Percentiles rank a stretch among this genome's conserved stretches.
These are phyloP conservation scores for Venustampulla echinocandica DNA, from an alignment of 495 filamentous ascomycete genomes.

Conservation along the genomic window DNA sequence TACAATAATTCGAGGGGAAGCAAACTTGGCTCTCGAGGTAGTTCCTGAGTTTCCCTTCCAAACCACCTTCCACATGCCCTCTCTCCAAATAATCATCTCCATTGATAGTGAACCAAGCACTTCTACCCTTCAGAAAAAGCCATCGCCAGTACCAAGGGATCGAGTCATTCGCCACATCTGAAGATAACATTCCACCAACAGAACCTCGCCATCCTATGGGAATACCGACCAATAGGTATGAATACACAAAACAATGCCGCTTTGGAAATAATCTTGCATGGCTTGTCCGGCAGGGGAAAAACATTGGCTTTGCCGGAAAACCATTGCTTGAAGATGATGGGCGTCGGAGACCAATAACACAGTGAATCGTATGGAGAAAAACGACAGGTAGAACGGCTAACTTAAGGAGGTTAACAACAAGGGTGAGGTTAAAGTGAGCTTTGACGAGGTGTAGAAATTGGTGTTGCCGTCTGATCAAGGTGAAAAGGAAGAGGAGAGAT, in stretches of 20 bases:
- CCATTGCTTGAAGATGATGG: not conserved
- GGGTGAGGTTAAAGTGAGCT: constrained; percentile 4
- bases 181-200: constrained; percentile 46
- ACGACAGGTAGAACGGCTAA: not conserved
- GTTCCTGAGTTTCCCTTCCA: constrained; percentile 48
- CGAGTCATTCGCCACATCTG: constrained; percentile 26
- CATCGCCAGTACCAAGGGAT: constrained; percentile 22
- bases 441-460: constrained; percentile 1
- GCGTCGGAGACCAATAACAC: not conserved
- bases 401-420: constrained; percentile 2
- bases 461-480: too few relatives aligned
- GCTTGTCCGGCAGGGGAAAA: constrained; percentile 53
- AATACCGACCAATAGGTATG: constrained; percentile 57
- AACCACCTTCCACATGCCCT: constrained; percentile 33
- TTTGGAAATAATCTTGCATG: constrained; percentile 54
- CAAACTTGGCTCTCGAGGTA: constrained; percentile 39
- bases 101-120: constrained; percentile 50
- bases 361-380: constrained; percentile 8
- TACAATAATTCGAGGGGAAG: not conserved
- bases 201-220: constrained; percentile 52
- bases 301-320: constrained; percentile 26
- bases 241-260: constrained; percentile 56
- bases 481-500: too few relatives aligned
- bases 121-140: constrained; percentile 18
- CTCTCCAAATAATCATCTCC: constrained; percentile 51